Evolutionary conservation across 805 yeast species (phyloP).

Genomic region (Ogataea trehaloabstinens): DNA sequence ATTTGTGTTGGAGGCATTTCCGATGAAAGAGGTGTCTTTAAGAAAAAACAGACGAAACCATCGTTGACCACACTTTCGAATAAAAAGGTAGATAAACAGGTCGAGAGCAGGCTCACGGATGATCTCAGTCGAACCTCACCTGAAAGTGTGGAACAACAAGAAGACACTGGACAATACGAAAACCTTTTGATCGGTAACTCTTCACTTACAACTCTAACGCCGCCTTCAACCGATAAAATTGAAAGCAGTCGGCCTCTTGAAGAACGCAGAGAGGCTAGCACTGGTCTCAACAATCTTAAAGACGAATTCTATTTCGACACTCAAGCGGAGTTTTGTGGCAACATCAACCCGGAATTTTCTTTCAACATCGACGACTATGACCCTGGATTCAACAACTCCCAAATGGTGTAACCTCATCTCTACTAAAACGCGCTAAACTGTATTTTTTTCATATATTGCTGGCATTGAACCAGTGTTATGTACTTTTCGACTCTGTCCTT

Average conservation of each 20-base stretch:
- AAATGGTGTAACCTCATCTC: background rate
- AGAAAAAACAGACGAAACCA: conserved; percentile 12
- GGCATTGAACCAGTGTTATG: background rate
- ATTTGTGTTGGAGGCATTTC: conserved; percentile 77
- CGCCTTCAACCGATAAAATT: background rate
- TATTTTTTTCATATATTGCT: background rate
- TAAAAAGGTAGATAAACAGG: conserved; percentile 2
- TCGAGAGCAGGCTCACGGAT: conserved; percentile 7
- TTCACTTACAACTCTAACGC: background rate
- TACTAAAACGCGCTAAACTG: background rate
- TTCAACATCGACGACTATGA: conserved; percentile 24
- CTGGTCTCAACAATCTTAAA: conserved; percentile 8
- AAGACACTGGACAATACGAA: background rate
- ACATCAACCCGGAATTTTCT: conserved; percentile 21
- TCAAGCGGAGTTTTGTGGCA: conserved; percentile 8
- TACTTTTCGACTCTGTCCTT: no score
- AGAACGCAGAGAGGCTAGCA: conserved; percentile 5
- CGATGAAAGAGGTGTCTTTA: conserved; percentile 28
- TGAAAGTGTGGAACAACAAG: background rate
- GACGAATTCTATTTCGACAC: conserved; percentile 14
- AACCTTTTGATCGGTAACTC: background rate
- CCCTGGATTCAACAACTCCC: conserved; percentile 7
- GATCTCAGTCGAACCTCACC: conserved; percentile 7
- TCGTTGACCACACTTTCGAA: conserved; percentile 1
- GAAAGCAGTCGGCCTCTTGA: conserved; percentile 6